phyloP scores from a whole-genome alignment of 2,329 filamentous ascomycete species.

The Penicillium capsulatum region DNA sequence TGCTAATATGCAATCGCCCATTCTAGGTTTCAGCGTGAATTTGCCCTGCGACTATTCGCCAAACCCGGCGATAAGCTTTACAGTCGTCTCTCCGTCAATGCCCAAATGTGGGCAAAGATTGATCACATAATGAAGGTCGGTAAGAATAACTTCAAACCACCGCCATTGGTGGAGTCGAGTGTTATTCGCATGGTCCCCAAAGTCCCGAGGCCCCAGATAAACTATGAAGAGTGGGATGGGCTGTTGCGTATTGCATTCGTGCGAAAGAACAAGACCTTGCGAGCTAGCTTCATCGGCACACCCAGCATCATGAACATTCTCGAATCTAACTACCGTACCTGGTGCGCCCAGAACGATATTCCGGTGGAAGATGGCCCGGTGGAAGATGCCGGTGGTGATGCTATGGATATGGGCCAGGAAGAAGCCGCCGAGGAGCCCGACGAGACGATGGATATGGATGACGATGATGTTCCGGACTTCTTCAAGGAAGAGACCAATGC shows the following conservation, averaged over 20 bases:
- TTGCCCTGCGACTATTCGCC: conserved; percentile 83
- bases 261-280: conserved; percentile 84
- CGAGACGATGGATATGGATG: conserved; percentile 51
- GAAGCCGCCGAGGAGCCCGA: conserved; percentile 46
- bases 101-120: conserved; percentile 82
- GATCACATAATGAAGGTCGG: conserved; percentile 82
- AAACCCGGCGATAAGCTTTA: conserved; percentile 85
- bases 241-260: conserved; percentile 77
- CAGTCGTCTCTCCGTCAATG: conserved; percentile 84
- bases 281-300: conserved; percentile 75
- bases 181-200: conserved; percentile 90
- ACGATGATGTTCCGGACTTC: conserved; percentile 73
- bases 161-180: conserved; percentile 85
- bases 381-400: conserved; percentile 31
- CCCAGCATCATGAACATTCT: conserved; percentile 76
- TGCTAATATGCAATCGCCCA: conserved; percentile 5
- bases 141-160: conserved; percentile 93
- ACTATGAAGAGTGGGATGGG: conserved; percentile 93
- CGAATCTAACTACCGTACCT: conserved; percentile 84
- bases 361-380: conserved; percentile 63
- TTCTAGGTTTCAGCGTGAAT: conserved; percentile 67
- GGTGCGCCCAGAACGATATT: conserved; percentile 82
- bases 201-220: conserved; percentile 76
- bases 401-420: conserved; percentile 34
- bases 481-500: conserved; percentile 61